Base-by-base conservation (phyloP, 2,329 filamentous ascomycete genomes). In the Stachybotrys chlorohalonatus region DNA sequence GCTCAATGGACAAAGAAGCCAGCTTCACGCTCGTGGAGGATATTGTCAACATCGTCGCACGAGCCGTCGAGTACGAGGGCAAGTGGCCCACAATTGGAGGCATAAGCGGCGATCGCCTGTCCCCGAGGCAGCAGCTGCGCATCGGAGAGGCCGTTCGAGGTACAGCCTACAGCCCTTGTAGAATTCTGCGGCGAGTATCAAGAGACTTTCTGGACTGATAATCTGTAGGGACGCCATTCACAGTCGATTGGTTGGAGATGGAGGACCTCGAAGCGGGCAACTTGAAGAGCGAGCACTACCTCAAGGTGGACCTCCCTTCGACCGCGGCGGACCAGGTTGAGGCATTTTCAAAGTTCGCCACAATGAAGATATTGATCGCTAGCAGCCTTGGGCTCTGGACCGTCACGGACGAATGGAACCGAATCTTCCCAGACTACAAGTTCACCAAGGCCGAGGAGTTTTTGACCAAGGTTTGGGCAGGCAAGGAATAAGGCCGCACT, bases 1-100 rank as follows among this genome's bases (percentile, higher is more conserved):
- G 71, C 7, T 59, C 67, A 13, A 72, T 77, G 7, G 64, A 76
- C 7, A 63, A 63, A 17, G 52, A 64, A 2, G 64, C 79, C 42
- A 76, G 72, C 1, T 57, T 78, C 1, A 81, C 75, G 1, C 69
- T 72, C 0, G 71, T 70, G 1, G 54, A 61, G 1, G 78, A 81
- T 56, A 53, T 78, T 42, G 73, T 74, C 2, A 55, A 47, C 1
- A 59, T 75, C 1, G 64, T 77, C 0, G 66, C 68, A 7, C 60
- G 56, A 16, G 74, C 75, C 0, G 66, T 79, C 5, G 74, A 75
- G 3, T 73, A 73, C 47, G 58, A 70, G 1, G 73, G 70, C 1
- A 59, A 58, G 32, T 78, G 76, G 76, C 75, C 75, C 1, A 57
- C 54, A 0, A 52, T 62, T 0, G 69, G 75, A 5, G 75, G 76